These are phyloP conservation scores for Cryptosporidium sp. DNA, from an alignment of 169 alveolate species.

Conservation along the genomic window DNA sequence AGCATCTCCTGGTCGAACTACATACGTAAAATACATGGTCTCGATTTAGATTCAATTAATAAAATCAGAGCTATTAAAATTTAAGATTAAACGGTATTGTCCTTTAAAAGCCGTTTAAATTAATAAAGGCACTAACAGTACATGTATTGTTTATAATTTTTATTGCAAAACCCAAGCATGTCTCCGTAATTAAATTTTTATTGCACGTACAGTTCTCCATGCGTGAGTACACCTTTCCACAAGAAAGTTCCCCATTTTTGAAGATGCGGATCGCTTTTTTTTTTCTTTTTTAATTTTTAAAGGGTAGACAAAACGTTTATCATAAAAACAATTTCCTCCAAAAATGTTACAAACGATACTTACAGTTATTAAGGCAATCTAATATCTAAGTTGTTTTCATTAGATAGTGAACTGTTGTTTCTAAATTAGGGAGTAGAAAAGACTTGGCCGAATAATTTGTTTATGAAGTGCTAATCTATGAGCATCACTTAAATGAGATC, in stretches of 20 bases:
- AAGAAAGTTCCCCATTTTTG: constrained; percentile 12
- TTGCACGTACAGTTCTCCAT: constrained; percentile 73
- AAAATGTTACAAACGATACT: neutral
- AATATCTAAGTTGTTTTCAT: neutral
- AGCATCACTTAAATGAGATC: no score
- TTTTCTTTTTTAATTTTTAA: no score
- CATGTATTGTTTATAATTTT: constrained; percentile 20
- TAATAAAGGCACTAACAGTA: neutral
- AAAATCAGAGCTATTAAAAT: neutral
- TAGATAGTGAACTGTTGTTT: neutral
- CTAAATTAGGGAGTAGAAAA: no score
- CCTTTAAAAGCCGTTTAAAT: constrained; percentile 3
- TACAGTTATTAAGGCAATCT: no score
- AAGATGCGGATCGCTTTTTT: neutral
- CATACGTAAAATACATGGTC: constrained; percentile 92
- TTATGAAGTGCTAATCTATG: neutral
- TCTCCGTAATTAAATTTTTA: constrained; percentile 31
- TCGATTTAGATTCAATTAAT: neutral
- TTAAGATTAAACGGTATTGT: neutral
- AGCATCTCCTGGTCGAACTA: constrained; percentile 94
- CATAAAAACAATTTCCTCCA: neutral
- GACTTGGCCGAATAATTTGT: no score
- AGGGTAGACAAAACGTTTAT: neutral
- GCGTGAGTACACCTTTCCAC: constrained; percentile 74
- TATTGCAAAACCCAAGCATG: constrained; percentile 11